Conservation (phyloP, 768 basidiomycete species). For the Mycena vulgaris region DNA sequence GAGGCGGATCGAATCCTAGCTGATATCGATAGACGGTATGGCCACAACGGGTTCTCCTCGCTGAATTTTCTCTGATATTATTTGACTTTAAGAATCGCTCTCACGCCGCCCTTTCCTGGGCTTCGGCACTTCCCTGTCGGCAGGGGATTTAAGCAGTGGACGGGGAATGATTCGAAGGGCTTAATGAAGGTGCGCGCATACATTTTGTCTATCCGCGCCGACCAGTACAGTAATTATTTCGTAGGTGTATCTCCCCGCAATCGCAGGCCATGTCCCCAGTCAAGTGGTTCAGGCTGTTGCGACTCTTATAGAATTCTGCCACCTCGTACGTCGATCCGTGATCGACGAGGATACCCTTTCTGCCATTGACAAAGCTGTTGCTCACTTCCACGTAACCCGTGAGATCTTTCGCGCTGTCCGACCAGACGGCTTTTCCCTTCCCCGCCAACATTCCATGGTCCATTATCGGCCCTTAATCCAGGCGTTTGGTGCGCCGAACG, state of each 20-base stretch:
- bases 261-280: slow-evolving; percentile 17
- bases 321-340: slow-evolving; percentile 15
- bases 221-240: too few relatives aligned
- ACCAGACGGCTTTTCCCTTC: slow-evolving; percentile 39
- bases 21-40: slow-evolving; percentile 49
- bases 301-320: slow-evolving; percentile 27
- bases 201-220: too few relatives aligned
- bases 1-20: slow-evolving; percentile 40
- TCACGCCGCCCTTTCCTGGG: slow-evolving; percentile 37
- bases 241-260: slow-evolving; percentile 30
- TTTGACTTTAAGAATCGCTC: slow-evolving; percentile 37
- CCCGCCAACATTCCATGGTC: slow-evolving; percentile 44
- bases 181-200: too few relatives aligned
- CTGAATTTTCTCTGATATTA: not conserved
- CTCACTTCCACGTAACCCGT: slow-evolving; percentile 22
- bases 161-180: slow-evolving; percentile 28
- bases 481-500: slow-evolving; percentile 43
- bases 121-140: slow-evolving; percentile 38
- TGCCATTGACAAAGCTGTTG: slow-evolving; percentile 17
- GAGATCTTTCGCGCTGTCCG: slow-evolving; percentile 32
- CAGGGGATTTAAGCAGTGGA: slow-evolving; percentile 42
- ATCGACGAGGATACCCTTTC: slow-evolving; percentile 15
- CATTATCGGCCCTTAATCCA: slow-evolving; percentile 40
- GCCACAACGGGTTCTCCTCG: slow-evolving; percentile 11
- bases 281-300: slow-evolving; percentile 12